Conservation (phyloP, 2,329 filamentous ascomycete species). For the Ceratocystis cubensis region DNA sequence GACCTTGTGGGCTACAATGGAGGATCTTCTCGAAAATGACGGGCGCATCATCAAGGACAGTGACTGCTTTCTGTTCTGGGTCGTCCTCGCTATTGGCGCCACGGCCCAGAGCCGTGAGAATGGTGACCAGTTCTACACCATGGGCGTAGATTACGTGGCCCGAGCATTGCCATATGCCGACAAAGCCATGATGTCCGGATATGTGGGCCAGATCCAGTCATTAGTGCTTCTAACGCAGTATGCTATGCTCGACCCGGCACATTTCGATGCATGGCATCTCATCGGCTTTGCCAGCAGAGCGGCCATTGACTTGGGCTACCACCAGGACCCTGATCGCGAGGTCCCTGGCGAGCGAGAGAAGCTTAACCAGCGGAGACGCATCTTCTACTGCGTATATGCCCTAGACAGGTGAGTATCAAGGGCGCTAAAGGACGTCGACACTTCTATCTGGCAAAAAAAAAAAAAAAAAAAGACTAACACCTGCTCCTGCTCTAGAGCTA, state of each 20-base stretch:
- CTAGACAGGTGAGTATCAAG: conserved; percentile 56
- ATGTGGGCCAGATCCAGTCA: conserved; percentile 74
- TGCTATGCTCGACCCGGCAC: conserved; percentile 74
- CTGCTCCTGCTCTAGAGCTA: conserved; percentile 43
- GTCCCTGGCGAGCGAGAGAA: conserved; percentile 53
- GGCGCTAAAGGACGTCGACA: too few species aligned
- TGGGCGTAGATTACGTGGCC: conserved; percentile 44
- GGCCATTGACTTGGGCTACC: conserved; percentile 78
- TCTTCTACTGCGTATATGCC: conserved; percentile 84
- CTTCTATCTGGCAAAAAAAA: not conserved
- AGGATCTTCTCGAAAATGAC: conserved; percentile 64
- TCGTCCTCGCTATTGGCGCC: conserved; percentile 77
- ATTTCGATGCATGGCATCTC: conserved; percentile 89
- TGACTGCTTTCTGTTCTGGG: conserved; percentile 76
- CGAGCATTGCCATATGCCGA: conserved; percentile 67
- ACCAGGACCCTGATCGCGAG: conserved; percentile 74
- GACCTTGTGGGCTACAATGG: conserved; percentile 61
- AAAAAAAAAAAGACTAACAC: conserved; percentile 23
- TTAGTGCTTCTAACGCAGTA: conserved; percentile 79
- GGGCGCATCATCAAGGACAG: conserved; percentile 49
- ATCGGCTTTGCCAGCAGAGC: conserved; percentile 82
- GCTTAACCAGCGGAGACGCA: conserved; percentile 64
- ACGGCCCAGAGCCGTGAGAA: conserved; percentile 58
- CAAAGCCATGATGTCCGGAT: conserved; percentile 71
- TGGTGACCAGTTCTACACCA: conserved; percentile 49